Base-by-base conservation (phyloP, 2,329 filamentous ascomycete genomes). In the Herpotrichia juniperi region DNA sequence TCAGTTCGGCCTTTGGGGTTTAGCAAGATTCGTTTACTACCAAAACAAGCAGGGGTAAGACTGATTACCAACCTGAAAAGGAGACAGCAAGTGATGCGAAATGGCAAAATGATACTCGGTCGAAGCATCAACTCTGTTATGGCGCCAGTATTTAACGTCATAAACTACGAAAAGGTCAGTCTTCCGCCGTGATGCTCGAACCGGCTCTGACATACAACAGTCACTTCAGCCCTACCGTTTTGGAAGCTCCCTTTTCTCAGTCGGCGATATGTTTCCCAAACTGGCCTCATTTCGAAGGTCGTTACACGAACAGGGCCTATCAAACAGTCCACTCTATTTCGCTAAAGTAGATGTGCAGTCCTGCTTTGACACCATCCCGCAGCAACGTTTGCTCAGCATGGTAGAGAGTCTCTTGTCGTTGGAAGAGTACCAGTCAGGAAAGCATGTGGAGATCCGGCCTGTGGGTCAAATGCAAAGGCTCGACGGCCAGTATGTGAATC, bases 301-400 rank as follows among this genome's bases (percentile, higher is more conserved):
- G 0, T 69, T 89, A 10, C 40, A 59, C 22, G 46, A 67, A 26
- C 64, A 70, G 21, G 73, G 74, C 0, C 51, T 72, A 1, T 56
- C 58, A 0, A 62, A 74, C 0, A 63, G 68, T 8, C 78, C 73
- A 4, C 74, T 97, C 1, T 97, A 90, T 73, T 96, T 97, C 74
- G 93, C 87, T 54, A 99, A 99, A 70, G 80, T 96, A 11, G 94
- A 99, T 67, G 93, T 99, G 17, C 85, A 90, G 68, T 86, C 91
- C 2, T 96, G 93, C 62, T 99, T 97, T 69, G 94, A 99, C 72
- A 96, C 90, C 0, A 97, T 99, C 39, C 94, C 94, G 0, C 94
- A 97, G 69, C 75, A 82, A 22, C 84, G 85, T 1, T 78, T 97
- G 16, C 67, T 97, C 28, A 70, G 79, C 21, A 78, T 97, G 22